Evolutionary conservation across 2,329 filamentous ascomycete species (phyloP), one percentile per base, ranked within the genome.

Genomic region (Teratosphaeriaceae sp.): DNA sequence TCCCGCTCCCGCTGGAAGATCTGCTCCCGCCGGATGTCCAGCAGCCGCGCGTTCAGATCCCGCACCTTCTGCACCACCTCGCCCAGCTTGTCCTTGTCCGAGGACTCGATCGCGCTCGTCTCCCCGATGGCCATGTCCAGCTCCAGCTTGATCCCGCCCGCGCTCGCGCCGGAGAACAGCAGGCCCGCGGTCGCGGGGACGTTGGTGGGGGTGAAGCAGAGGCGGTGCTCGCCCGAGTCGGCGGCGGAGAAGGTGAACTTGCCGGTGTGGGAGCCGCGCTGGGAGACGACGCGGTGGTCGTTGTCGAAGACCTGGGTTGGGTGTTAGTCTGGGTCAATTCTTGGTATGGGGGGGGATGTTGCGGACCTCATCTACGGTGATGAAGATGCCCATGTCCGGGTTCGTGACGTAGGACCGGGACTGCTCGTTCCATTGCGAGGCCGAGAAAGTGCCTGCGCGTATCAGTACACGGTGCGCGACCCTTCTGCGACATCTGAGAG

Each of bases 1-100:
- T 98, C 92, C 54, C 92, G 87, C 76, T 97, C 92, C 86, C 96
- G 51, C 67, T 98, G 92, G 72, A 96, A 97, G 44, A 97, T 80
- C 76, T 98, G 92, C 72, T 98, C 92, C 58, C 89, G 75, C 59
- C 87, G 77, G 49, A 98, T 88, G 67, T 97, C 92, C 61, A 84
- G 79, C 65, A 98, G 69, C 48, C 92, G 76, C 29, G 80, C 79
- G 67, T 95, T 96, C 62, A 98, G 70, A 68, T 96, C 90, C 74
- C 82, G 83, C 48, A 97, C 82, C 61, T 89, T 87, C 67, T 84
- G 78, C 48, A 88, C 85, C 56, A 98, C 84, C 65, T 94, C 88
- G 65, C 85, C 75, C 47, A 98, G 82, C 76, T 96, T 96, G 61
- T 76, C 76, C 78, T 96, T 96, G 67, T 97, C 90, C 59, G 81